A percentile compares a stretch with the other conserved stretches of the same genome.
Conservation (phyloP, 2,329 filamentous ascomycete species). For the Trichoderma harzianum region DNA sequence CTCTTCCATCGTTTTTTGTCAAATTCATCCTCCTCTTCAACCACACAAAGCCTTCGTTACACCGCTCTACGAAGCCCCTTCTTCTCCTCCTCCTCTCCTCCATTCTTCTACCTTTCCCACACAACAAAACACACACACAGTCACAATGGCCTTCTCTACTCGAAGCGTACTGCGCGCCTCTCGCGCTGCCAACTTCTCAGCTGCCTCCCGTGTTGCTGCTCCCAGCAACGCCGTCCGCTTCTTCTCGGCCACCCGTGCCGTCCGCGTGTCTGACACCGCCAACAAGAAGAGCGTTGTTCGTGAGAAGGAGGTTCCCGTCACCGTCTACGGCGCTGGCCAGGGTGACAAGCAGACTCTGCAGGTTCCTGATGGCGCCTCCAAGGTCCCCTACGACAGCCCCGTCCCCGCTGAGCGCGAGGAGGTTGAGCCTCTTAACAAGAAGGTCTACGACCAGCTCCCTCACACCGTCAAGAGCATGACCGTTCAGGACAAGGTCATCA, state of each 20-base stretch:
- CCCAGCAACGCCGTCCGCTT: conserved; percentile 28
- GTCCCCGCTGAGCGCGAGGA: conserved; percentile 42
- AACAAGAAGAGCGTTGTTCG: conserved; percentile 52
- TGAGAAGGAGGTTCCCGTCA: conserved; percentile 56
- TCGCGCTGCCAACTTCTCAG: conserved; percentile 31
- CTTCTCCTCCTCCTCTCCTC: neutral
- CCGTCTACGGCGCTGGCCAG: conserved; percentile 46
- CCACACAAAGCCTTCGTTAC: neutral
- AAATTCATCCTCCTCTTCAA: neutral
- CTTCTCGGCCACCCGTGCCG: conserved; percentile 33
- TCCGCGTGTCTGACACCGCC: conserved; percentile 36
- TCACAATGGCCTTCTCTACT: conserved; percentile 36
- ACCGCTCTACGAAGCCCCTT: neutral
- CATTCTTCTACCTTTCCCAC: neutral
- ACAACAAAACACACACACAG: neutral
- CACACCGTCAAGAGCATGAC: conserved; percentile 67
- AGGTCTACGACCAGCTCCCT: conserved; percentile 55
- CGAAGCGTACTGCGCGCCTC: conserved; percentile 35
- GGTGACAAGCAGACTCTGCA: conserved; percentile 57
- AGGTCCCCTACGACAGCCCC: conserved; percentile 42
- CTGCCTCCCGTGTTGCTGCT: conserved; percentile 27
- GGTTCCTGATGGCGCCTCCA: conserved; percentile 42
- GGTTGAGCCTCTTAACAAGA: conserved; percentile 50
- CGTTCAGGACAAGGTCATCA: conserved; percentile 66
- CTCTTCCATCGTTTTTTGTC: neutral